These are phyloP conservation scores for Citrus reticulata DNA, from an alignment of 345 rosid genomes.

Conservation along the genomic window DNA sequence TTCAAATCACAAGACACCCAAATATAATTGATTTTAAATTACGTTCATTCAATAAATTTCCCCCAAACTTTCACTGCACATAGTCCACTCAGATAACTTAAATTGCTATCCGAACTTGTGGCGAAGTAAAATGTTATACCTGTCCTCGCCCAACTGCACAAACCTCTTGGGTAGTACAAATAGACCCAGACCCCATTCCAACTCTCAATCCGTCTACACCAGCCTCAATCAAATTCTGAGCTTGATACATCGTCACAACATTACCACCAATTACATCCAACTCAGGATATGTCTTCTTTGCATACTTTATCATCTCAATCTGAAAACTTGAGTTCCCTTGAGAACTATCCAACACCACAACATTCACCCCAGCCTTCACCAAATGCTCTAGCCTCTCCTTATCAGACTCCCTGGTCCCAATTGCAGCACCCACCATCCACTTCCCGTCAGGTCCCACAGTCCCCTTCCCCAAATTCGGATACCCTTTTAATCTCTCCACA, in stretches of 20 bases:
- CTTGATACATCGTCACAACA: constrained; percentile 81
- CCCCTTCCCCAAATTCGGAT: constrained; percentile 64
- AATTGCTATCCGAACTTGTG: background rate
- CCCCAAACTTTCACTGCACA: background rate
- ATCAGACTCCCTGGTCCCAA: constrained; percentile 79
- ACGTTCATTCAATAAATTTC: background rate
- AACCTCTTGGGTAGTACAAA: constrained; percentile 96
- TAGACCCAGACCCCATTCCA: constrained; percentile 97
- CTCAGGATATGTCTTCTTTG: constrained; percentile 60
- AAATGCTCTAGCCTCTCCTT: constrained; percentile 77
- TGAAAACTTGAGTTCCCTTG: constrained; percentile 90
- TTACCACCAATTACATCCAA: constrained; percentile 92
- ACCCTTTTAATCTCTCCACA: constrained; percentile 65
- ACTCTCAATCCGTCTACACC: constrained; percentile 87
- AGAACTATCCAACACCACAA: constrained; percentile 79
- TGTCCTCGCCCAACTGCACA: constrained; percentile 96
- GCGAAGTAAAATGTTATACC: constrained; percentile 40
- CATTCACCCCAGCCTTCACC: constrained; percentile 67
- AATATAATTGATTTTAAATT: background rate
- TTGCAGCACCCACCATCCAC: constrained; percentile 93
- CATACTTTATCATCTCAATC: constrained; percentile 79
- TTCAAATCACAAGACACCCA: background rate
- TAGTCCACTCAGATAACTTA: background rate
- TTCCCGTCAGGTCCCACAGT: constrained; percentile 67
- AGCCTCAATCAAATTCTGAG: constrained; percentile 76